Conservation (phyloP, 2,329 filamentous ascomycete genomes). For the Xylariales sp. region DNA sequence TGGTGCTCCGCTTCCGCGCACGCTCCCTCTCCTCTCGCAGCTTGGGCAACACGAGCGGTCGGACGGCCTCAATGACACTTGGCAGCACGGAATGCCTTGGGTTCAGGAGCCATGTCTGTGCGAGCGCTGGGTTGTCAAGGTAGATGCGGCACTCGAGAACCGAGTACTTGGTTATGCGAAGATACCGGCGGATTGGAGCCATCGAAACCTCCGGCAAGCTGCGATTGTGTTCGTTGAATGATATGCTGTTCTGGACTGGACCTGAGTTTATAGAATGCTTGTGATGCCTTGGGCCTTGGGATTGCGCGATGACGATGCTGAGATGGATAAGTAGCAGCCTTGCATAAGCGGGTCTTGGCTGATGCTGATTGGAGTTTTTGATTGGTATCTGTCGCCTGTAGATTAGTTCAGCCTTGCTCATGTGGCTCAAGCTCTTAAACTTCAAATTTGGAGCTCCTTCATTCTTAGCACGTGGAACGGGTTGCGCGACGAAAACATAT, state of each 20-base stretch:
- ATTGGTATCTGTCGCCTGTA: slow-evolving; percentile 1
- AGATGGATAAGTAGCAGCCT: background rate
- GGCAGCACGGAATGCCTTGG: slow-evolving; percentile 71
- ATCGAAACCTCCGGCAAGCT: slow-evolving; percentile 41
- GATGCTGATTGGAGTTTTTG: background rate
- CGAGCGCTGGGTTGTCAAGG: slow-evolving; percentile 81
- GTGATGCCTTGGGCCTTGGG: background rate
- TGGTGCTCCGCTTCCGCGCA: slow-evolving; percentile 58
- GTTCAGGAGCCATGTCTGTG: slow-evolving; percentile 78
- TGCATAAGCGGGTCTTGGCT: slow-evolving; percentile 7
- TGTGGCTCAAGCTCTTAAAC: background rate
- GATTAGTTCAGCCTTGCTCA: background rate
- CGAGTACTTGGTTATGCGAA: slow-evolving; percentile 87
- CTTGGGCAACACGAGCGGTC: slow-evolving; percentile 84
- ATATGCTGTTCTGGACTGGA: too few relatives aligned
- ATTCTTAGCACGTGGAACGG: too few relatives aligned
- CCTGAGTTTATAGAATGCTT: too few relatives aligned
- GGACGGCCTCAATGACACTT: slow-evolving; percentile 78
- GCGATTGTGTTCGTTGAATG: slow-evolving; percentile 15
- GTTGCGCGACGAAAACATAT: background rate
- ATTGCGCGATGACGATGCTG: slow-evolving; percentile 2
- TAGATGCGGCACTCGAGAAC: slow-evolving; percentile 97
- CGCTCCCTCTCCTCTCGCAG: slow-evolving; percentile 69
- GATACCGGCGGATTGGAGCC: slow-evolving; percentile 83
- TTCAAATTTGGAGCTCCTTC: background rate